Conservation (phyloP, 139 green algal genomes). For the Chlorella sp. region DNA sequence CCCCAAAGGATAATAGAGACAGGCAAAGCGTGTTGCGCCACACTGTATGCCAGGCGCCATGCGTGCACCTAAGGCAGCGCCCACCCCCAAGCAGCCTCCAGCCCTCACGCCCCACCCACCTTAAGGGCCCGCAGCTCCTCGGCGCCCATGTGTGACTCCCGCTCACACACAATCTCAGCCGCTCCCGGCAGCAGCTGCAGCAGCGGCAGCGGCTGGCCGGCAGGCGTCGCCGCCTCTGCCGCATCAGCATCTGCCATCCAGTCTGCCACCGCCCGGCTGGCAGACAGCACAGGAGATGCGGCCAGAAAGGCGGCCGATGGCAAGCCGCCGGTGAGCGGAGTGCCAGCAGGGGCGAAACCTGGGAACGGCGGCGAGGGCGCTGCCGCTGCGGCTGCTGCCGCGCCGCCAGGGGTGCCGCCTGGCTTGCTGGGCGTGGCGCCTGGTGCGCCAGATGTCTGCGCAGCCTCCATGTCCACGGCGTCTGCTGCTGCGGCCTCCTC, state of each 20-base stretch:
- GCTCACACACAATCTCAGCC: conserved; percentile 1
- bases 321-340: background rate
- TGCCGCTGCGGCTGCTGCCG: background rate
- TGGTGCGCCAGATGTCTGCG: too few species aligned
- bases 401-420: background rate
- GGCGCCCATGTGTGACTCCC: background rate
- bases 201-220: conserved; percentile 21
- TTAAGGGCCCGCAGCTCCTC: conserved; percentile 19
- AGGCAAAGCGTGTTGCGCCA: too few species aligned
- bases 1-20: too few species aligned
- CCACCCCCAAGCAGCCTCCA: too few species aligned
- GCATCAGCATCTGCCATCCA: conserved; percentile 6
- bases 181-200: conserved; percentile 18
- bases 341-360: background rate
- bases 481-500: too few species aligned
- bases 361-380: background rate
- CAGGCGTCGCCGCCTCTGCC: background rate
- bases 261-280: conserved; percentile 11
- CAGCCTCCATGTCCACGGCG: too few species aligned
- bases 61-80: too few species aligned
- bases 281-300: conserved; percentile 24
- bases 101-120: background rate
- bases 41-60: too few species aligned
- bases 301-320: conserved; percentile 9
- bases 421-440: too few species aligned